A percentile compares a stretch with the other conserved stretches of the same genome.
phyloP scores from a whole-genome alignment of 169 alveolate genomes.

The Eimeria brunetti region DNA sequence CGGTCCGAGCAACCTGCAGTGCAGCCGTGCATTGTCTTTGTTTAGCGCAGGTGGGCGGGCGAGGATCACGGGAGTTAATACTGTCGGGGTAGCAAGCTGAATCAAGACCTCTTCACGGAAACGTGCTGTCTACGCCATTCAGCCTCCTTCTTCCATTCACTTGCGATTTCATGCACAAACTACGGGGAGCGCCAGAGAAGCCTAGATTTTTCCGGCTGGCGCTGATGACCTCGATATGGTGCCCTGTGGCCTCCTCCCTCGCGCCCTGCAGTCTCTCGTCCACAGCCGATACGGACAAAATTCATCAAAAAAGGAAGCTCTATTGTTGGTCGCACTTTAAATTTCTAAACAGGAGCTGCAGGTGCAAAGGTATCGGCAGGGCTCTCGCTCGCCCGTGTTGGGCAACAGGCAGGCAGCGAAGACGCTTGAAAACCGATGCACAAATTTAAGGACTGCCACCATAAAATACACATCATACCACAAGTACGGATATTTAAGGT shows the following conservation, averaged over 20 bases:
- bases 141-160: background rate
- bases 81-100: background rate
- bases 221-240: background rate
- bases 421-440: background rate
- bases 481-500: background rate
- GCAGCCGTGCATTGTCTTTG: background rate
- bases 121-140: background rate
- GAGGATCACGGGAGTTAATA: background rate
- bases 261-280: background rate
- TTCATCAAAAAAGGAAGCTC: background rate
- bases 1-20: background rate
- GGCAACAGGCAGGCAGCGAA: slow-evolving; percentile 6
- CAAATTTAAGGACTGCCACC: background rate
- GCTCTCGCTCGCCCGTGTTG: background rate
- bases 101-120: no score
- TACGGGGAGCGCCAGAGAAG: background rate
- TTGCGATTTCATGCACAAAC: background rate
- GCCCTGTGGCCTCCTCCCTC: background rate
- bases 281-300: background rate
- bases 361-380: background rate
- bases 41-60: background rate
- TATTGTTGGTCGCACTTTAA: background rate
- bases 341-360: background rate
- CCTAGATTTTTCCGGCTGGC: background rate
- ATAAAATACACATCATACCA: background rate